phyloP scores from a whole-genome alignment of 495 filamentous ascomycete genomes.

The Xylaria castorea region DNA sequence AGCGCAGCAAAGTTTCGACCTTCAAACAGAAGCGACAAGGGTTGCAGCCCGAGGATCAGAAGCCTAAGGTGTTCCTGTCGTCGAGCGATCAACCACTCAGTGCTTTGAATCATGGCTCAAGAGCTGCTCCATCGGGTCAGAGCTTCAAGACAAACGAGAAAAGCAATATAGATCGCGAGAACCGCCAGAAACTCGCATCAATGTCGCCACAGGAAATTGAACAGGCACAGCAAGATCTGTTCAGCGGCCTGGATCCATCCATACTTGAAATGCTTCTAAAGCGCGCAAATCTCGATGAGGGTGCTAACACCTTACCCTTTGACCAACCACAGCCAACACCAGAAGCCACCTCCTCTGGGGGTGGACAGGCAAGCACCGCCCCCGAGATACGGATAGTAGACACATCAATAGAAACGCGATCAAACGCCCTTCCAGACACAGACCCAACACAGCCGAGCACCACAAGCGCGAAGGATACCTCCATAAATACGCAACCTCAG shows the following conservation, averaged over 20 bases:
- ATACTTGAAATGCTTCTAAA: conserved; percentile 79
- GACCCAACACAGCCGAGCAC: neutral
- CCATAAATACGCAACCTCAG: conserved; percentile 1
- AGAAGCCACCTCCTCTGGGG: conserved; percentile 22
- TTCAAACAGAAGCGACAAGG: conserved; percentile 74
- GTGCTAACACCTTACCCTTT: conserved; percentile 46
- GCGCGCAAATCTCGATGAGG: conserved; percentile 79
- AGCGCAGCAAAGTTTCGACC: conserved; percentile 70
- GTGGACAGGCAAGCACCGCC: conserved; percentile 16
- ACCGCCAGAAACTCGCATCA: conserved; percentile 70
- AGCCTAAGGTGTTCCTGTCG: conserved; percentile 25
- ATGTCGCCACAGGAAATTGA: conserved; percentile 88
- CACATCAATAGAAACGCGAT: conserved; percentile 34
- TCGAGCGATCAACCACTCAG: conserved; percentile 26
- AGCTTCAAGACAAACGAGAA: conserved; percentile 62
- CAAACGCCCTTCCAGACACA: conserved; percentile 30
- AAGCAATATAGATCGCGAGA: conserved; percentile 78
- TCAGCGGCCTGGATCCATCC: conserved; percentile 69
- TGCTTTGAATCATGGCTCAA: neutral
- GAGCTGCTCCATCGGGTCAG: neutral
- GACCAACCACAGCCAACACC: conserved; percentile 35
- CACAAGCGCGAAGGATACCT: neutral
- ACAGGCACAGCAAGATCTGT: conserved; percentile 74
- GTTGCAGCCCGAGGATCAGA: conserved; percentile 18
- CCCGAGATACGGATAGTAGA: conserved; percentile 38